A percentile compares a stretch with the other conserved stretches of the same genome.
These are phyloP conservation scores for Sedum album DNA, from an alignment of 164 flowering plant genomes.

Conservation along the genomic window DNA sequence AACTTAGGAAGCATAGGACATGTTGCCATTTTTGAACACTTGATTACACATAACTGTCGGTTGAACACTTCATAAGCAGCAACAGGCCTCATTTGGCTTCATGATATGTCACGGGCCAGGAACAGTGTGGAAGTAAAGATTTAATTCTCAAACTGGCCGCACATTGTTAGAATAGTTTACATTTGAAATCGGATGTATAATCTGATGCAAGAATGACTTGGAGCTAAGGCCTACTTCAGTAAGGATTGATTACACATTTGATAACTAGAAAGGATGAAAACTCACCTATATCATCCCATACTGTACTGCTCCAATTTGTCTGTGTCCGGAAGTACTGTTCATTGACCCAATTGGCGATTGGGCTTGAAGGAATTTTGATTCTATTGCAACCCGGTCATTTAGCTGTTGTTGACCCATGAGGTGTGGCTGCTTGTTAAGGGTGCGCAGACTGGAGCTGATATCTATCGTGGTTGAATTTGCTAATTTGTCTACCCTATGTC, in stretches of 20 bases:
- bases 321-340: conserved; percentile 38
- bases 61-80: not conserved
- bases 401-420: conserved; percentile 26
- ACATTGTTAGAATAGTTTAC: not conserved
- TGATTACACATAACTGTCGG: no score
- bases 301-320: conserved; percentile 61
- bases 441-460: conserved; percentile 50
- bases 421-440: conserved; percentile 30
- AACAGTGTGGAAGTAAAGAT: not conserved
- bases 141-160: not conserved
- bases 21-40: no score
- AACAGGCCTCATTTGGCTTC: no score
- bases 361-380: conserved; percentile 48
- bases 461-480: conserved; percentile 34
- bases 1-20: no score
- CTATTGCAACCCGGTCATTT: conserved; percentile 33
- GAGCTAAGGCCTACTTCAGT: not conserved
- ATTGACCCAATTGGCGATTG: conserved; percentile 48
- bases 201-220: not conserved
- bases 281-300: conserved; percentile 31
- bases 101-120: no score
- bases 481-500: not conserved
- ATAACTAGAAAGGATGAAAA: not conserved
- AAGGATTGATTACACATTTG: not conserved
- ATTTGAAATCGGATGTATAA: not conserved